A percentile compares a stretch with the other conserved stretches of the same genome.
Conservation (phyloP, 306 rosid species). For the Inga laurina region DNA sequence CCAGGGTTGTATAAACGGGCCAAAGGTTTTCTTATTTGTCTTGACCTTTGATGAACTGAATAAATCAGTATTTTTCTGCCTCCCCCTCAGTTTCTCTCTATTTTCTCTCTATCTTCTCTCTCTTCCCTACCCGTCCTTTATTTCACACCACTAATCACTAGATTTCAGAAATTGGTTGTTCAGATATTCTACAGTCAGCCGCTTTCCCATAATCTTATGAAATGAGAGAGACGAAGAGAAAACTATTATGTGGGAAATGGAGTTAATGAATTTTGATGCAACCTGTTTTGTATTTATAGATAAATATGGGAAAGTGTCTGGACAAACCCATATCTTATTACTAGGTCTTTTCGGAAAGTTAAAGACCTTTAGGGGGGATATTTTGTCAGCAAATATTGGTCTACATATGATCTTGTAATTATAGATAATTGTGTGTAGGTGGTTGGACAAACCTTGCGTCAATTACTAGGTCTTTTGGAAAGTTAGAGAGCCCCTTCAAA, state of each 20-base stretch:
- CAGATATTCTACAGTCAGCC: neutral
- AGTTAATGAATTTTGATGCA: neutral
- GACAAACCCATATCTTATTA: neutral
- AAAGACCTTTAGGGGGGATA: neutral
- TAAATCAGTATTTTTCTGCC: neutral
- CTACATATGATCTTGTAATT: neutral
- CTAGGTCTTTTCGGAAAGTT: neutral
- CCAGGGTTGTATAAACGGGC: neutral
- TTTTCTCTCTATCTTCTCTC: too few species aligned
- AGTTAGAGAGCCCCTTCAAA: neutral
- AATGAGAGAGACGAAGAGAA: neutral
- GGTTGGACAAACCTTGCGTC: neutral
- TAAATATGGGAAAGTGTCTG: neutral
- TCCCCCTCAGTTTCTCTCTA: neutral
- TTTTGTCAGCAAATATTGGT: neutral
- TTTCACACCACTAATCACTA: neutral
- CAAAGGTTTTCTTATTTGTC: too few species aligned
- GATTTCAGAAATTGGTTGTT: neutral
- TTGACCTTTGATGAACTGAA: neutral
- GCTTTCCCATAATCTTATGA: neutral
- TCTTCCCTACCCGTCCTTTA: neutral
- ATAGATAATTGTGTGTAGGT: neutral
- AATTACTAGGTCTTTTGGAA: neutral
- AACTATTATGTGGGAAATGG: neutral
- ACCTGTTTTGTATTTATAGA: neutral